These are phyloP conservation scores for Pyropia yezoensis DNA, from an alignment of 23 red algal species.

Conservation along the genomic window DNA sequence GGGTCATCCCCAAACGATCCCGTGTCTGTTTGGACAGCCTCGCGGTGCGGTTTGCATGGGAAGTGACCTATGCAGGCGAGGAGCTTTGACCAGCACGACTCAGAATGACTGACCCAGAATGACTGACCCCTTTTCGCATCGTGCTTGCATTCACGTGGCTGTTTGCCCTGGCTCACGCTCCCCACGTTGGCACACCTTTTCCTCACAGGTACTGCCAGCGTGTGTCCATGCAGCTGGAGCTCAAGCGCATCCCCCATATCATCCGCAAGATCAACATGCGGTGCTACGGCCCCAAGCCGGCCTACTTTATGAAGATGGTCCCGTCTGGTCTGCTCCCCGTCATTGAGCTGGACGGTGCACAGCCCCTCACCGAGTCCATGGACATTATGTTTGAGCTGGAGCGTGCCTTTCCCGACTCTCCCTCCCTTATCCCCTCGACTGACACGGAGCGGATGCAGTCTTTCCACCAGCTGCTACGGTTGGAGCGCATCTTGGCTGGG, in stretches of 20 bases:
- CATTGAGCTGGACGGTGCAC: constrained; percentile 49
- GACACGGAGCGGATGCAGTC: constrained; percentile 62
- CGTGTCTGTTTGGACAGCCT: too few relatives aligned
- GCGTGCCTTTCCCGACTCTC: constrained; percentile 30
- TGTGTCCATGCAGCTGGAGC: constrained; percentile 71
- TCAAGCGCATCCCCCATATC: constrained; percentile 57
- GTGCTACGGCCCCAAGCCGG: constrained; percentile 79
- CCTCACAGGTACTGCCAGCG: constrained; percentile 39
- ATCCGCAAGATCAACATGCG: constrained; percentile 82
- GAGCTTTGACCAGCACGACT: too few relatives aligned
- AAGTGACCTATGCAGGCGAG: too few relatives aligned
- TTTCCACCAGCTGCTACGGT: constrained; percentile 38
- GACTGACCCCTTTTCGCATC: too few relatives aligned
- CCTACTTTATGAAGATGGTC: constrained; percentile 62
- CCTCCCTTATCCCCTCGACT: constrained; percentile 29
- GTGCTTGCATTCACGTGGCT: too few relatives aligned
- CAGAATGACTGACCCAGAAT: too few relatives aligned
- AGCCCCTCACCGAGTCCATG: constrained; percentile 66
- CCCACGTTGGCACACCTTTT: too few relatives aligned
- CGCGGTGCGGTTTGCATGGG: too few relatives aligned
- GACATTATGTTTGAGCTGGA: constrained; percentile 88
- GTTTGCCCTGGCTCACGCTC: too few relatives aligned
- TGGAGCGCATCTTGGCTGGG: constrained; percentile 61
- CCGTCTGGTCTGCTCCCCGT: constrained; percentile 74
- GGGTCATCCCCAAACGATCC: too few relatives aligned